A percentile compares a stretch with the other conserved stretches of the same genome.
phyloP scores from a whole-genome alignment of 2,329 filamentous ascomycete species.

The Aspergillus phoenicis region DNA sequence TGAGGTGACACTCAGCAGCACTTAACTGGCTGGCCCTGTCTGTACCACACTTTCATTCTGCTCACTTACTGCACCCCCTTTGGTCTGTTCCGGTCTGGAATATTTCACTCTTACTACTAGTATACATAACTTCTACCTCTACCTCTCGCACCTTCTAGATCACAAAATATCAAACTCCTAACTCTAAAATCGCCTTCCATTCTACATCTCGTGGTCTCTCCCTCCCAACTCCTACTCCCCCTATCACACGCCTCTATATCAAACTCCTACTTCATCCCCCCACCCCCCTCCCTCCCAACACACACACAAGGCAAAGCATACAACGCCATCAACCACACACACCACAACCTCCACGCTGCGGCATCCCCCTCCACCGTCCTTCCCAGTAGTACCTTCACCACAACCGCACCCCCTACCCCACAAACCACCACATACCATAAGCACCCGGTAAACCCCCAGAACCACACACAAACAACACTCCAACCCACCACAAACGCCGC shows the following conservation, averaged over 20 bases:
- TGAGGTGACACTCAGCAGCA: too few relatives aligned
- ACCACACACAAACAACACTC: conserved; percentile 19
- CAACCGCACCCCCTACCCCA: background rate
- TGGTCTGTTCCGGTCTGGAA: too few relatives aligned
- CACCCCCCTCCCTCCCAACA: too few relatives aligned
- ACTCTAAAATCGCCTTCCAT: too few relatives aligned
- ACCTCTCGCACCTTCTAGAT: too few relatives aligned
- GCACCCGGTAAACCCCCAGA: conserved; percentile 8
- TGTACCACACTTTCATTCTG: background rate
- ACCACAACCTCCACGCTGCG: conserved; percentile 9
- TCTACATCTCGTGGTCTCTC: too few relatives aligned
- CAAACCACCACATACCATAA: background rate
- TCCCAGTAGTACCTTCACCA: background rate
- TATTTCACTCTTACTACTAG: too few relatives aligned
- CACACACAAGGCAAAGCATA: background rate
- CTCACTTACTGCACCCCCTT: too few relatives aligned
- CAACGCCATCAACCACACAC: conserved; percentile 7
- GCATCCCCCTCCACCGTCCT: background rate
- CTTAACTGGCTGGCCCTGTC: background rate
- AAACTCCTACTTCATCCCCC: background rate
- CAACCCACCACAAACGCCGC: conserved; percentile 27
- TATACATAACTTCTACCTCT: too few relatives aligned
- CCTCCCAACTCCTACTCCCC: background rate
- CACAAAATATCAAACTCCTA: too few relatives aligned
- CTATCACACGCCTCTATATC: background rate